Evolutionary conservation across 176 grass and related monocot species (phyloP), one percentile per base, ranked within the genome.

Genomic region (Dactylis glomerata): DNA sequence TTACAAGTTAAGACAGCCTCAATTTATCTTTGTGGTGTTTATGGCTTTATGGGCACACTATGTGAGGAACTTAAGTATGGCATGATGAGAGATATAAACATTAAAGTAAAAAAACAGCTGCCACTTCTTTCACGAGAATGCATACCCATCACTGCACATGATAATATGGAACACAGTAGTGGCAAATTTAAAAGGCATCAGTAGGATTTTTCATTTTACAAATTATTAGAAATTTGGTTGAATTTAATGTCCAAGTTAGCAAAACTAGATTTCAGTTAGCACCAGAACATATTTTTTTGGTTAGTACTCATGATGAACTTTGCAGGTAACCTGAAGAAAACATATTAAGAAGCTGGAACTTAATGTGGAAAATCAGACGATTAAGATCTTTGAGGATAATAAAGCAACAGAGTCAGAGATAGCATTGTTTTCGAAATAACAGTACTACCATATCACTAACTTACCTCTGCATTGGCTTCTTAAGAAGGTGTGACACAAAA

Each of bases 321-420:
- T 63, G 54, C 3, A 42, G 45, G 8, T 64, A 88, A 88, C 19
- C 73, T 31, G 4, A 68, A 82, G 4, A n/a, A 23, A 58, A 69
- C 30, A 74, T 74, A 68, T 26, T 23, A 83, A 72, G 15, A 73
- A 80, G 59, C 7, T 37, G 77, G 32, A 57, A 67, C 20, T 46
- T 23, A 26, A 58, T 46, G 17, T 52, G 62, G 23, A 77, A 81
- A 76, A 3, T 58, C 75, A 11, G 40, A 62, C 1, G 5, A 31
- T 5, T 31, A 62, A 24, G 68, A 40, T 26, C 41, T 50, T 31
- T 7, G 33, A 75, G 41, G 59, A 69, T n/a, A 81, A 34, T 57
- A 81, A 82, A 75, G 83, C 66, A 70, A 28, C 66, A 44, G 40
- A 42, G 34, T 30, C 13, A 73, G 3, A 72, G 26, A 44, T 31